phyloP scores from a whole-genome alignment of 306 rosid species.

The Cucurbita ficifolia region DNA sequence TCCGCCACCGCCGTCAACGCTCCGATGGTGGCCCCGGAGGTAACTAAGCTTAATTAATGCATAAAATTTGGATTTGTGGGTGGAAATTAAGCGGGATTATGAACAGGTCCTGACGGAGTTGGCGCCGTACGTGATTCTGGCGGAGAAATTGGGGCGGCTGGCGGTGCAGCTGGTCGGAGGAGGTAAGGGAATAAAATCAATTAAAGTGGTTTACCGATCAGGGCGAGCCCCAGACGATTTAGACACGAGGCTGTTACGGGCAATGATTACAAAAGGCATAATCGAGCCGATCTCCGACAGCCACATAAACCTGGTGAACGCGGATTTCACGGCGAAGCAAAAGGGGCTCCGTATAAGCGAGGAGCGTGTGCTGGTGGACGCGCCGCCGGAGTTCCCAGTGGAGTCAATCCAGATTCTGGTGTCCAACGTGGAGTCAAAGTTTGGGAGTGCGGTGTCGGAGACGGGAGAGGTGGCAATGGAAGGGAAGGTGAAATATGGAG shows the following conservation, averaged over 20 bases:
- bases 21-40: constrained; percentile 97
- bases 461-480: constrained; percentile 55
- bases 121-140: constrained; percentile 55
- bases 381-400: constrained; percentile 53
- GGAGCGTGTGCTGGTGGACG: constrained; percentile 34
- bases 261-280: constrained; percentile 83
- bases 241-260: constrained; percentile 85
- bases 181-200: constrained; percentile 52
- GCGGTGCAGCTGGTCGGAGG: constrained; percentile 68
- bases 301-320: constrained; percentile 68
- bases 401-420: constrained; percentile 57
- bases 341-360: constrained; percentile 73
- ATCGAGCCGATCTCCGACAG: constrained; percentile 68
- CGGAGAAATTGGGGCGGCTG: constrained; percentile 70
- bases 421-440: constrained; percentile 52
- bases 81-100: neutral
- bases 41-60: neutral
- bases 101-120: constrained; percentile 58
- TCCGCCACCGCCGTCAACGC: constrained; percentile 98
- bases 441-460: constrained; percentile 50
- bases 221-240: constrained; percentile 58
- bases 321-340: constrained; percentile 70
- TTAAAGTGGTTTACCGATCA: constrained; percentile 45
- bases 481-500: constrained; percentile 71
- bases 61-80: too few relatives aligned